Evolutionary conservation across 495 filamentous ascomycete species (phyloP), one percentile per base, ranked within the genome.

Genomic region (Aeminium ludgeri): DNA sequence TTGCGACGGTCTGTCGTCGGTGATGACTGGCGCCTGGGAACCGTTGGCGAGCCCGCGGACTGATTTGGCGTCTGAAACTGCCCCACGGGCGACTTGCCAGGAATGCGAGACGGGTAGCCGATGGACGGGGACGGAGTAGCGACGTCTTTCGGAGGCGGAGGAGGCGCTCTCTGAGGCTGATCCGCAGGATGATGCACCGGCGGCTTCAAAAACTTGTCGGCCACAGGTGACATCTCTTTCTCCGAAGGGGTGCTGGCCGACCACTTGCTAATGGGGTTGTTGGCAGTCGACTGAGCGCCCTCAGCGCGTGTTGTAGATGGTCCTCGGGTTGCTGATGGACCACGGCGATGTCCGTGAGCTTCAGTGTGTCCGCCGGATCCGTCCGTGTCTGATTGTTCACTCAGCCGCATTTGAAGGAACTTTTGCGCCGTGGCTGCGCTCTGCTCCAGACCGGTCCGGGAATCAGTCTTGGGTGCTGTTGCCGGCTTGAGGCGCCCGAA

Each of bases 241-340:
- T 32, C n/a, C 1, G 48, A 51, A 19, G 43, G 20, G 15, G 48
- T 51, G 36, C 38, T 46, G 27, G 35, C 32, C 2, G 48, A 51
- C 48, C 48, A 51, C 31, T 46, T 51, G 40, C 48, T 51, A 2
- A 34, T n/a, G 10, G 8, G n/a, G n/a, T n/a, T n/a, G n/a, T n/a
- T n/a, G n/a, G n/a, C n/a, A n/a, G n/a, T n/a, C n/a, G n/a, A n/a
- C n/a, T n/a, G n/a, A n/a, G n/a, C n/a, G n/a, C n/a, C n/a, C n/a
- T n/a, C n/a, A n/a, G n/a, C n/a, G n/a, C n/a, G n/a, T n/a, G n/a
- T n/a, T n/a, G n/a, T n/a, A n/a, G n/a, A n/a, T n/a, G n/a, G n/a
- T n/a, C n/a, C n/a, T n/a, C n/a, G n/a, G n/a, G n/a, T n/a, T n/a
- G n/a, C n/a, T n/a, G n/a, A n/a, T n/a, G n/a, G n/a, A n/a, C n/a